Evolutionary conservation across 2,329 filamentous ascomycete species (phyloP).

Genomic region (Phyllosticta ampelicida): DNA sequence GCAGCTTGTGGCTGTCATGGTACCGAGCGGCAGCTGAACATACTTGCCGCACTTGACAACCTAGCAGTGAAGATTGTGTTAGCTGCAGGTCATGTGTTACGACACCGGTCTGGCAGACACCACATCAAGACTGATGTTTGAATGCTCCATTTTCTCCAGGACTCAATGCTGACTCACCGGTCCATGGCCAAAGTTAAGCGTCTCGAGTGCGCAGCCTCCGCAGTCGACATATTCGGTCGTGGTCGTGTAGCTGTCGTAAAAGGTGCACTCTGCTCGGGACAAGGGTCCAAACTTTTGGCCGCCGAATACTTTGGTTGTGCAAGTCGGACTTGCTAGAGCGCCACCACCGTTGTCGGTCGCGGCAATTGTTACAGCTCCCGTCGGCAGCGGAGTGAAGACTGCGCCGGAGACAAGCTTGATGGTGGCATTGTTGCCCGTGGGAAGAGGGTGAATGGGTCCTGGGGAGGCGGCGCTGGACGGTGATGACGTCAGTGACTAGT

Average conservation of each 20-base stretch:
- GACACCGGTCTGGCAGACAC: no score
- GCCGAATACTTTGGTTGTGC: conserved; percentile 1
- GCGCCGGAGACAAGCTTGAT: not conserved
- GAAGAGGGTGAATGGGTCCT: not conserved
- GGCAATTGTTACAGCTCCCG: not conserved
- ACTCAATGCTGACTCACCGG: conserved; percentile 13
- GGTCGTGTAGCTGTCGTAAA: conserved; percentile 17
- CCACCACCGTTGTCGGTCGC: not conserved
- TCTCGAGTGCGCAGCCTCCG: conserved; percentile 17
- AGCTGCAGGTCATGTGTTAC: not conserved
- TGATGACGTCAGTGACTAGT: not conserved
- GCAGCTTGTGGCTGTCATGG: conserved; percentile 1
- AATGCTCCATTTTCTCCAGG: not conserved
- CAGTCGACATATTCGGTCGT: conserved; percentile 20
- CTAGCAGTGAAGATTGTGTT: not conserved
- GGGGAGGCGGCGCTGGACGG: not conserved
- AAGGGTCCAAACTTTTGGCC: conserved; percentile 11
- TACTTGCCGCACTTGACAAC: conserved; percentile 1
- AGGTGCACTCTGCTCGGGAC: conserved; percentile 17
- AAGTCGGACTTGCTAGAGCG: not conserved
- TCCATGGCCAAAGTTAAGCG: conserved; percentile 16
- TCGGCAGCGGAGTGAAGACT: not conserved
- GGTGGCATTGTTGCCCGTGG: not conserved
- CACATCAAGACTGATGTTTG: not conserved
- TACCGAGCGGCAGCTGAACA: conserved; percentile 1